phyloP scores from a whole-genome alignment of 495 filamentous ascomycete species.

The Penicillium dipodomyicola region DNA sequence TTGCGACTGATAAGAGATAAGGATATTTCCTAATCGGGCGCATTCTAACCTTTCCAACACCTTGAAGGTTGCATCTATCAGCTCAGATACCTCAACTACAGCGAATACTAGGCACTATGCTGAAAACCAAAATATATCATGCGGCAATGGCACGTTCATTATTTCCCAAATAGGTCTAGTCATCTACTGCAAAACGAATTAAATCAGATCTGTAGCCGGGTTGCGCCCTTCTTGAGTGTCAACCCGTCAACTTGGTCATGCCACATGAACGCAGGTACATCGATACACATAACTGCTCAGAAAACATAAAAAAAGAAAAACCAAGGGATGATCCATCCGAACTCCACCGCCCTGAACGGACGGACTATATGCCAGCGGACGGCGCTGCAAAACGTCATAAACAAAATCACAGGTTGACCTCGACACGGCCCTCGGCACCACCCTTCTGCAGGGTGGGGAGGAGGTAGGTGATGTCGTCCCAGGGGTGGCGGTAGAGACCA shows the following conservation, averaged over 20 bases:
- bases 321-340: constrained; percentile 43
- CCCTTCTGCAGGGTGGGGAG: constrained; percentile 76
- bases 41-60: too few relatives aligned
- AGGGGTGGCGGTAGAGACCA: constrained; percentile 97
- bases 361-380: constrained; percentile 39
- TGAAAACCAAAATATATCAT: constrained; percentile 13
- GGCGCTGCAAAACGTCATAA: constrained; percentile 33
- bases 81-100: neutral
- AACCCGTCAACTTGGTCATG: constrained; percentile 34
- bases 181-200: constrained; percentile 33
- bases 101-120: neutral
- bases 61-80: too few relatives aligned
- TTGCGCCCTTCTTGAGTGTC: constrained; percentile 28
- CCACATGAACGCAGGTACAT: constrained; percentile 38
- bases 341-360: constrained; percentile 43
- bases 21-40: constrained; percentile 7
- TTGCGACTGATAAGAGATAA: constrained; percentile 22
- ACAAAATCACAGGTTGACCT: constrained; percentile 69
- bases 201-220: constrained; percentile 32
- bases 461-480: constrained; percentile 97
- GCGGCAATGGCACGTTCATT: constrained; percentile 34
- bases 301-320: constrained; percentile 35
- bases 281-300: constrained; percentile 31
- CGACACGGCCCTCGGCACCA: constrained; percentile 84
- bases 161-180: constrained; percentile 32